Evolutionary conservation across 1,139 yeast species (phyloP).

Genomic region (Blastobotrys aristatus): DNA sequence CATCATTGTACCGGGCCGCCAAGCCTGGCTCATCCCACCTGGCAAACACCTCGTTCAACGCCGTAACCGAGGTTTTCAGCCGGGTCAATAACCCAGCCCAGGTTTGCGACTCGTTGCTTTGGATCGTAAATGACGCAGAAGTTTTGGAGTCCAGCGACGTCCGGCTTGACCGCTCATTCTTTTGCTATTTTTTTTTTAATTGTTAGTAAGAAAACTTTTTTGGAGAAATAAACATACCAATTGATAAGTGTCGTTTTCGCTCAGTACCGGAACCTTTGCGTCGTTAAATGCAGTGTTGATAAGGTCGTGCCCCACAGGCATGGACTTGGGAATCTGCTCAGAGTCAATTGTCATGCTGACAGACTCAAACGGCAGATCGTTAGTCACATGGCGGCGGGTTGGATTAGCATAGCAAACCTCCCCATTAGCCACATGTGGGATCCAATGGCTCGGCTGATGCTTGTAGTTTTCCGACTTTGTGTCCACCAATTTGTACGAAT

Average conservation of each 20-base stretch:
- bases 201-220: too few relatives aligned
- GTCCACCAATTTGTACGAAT: constrained; percentile 20
- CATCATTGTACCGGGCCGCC: constrained; percentile 18
- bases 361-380: constrained; percentile 26
- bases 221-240: too few relatives aligned
- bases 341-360: constrained; percentile 6
- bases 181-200: neutral
- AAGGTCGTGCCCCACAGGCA: constrained; percentile 10
- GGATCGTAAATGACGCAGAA: constrained; percentile 14
- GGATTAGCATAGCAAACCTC: constrained; percentile 28
- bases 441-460: constrained; percentile 26
- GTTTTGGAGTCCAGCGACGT: constrained; percentile 13
- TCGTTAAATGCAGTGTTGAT: constrained; percentile 9
- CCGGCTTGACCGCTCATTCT: constrained; percentile 9
- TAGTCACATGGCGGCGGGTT: constrained; percentile 21
- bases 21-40: constrained; percentile 18
- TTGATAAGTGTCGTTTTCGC: neutral
- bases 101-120: constrained; percentile 13
- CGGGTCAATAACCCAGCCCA: constrained; percentile 20
- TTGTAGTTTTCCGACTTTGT: constrained; percentile 17
- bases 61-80: constrained; percentile 12
- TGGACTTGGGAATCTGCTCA: constrained; percentile 10
- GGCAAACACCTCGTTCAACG: constrained; percentile 16
- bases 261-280: constrained; percentile 6
- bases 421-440: constrained; percentile 30